Base-by-base conservation (phyloP, 2,329 filamentous ascomycete species). In the Samsoniella hepiali region DNA sequence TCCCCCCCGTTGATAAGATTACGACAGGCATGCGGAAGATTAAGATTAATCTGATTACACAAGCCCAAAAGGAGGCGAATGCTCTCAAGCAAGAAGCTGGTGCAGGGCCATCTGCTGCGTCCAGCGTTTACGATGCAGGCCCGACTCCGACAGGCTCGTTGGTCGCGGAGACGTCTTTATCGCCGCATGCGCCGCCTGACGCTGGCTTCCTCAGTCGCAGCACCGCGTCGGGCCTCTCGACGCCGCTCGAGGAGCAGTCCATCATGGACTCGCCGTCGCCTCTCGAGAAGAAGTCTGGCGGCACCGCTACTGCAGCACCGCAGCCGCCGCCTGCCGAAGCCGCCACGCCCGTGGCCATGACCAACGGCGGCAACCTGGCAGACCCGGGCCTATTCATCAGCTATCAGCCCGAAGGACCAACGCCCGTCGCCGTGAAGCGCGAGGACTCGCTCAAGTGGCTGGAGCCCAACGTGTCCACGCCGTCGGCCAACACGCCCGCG, bases 1-100 rank as follows among this genome's bases (percentile, higher is more conserved):
- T 38, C 6, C 45, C 58, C 5, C 34, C 57, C 3, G 63, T 88
- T 42, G 83, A 87, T 60, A 80, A 75, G 57, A 78, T 89, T 65
- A 83, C 84, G 0, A 78, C 77, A 42, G 82, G 83, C 1, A 83
- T 88, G 81, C 87, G 84, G 71, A 86, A 83, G 71, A 84, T 88
- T 64, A 87, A 83, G 70, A 85, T 88, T 68, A 87, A 83, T 59
- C 72, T 88, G 31, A 77, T 87, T 45, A 86, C 84, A 1, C 80
- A 86, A 65, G 79, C 84, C 45, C 82, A 87, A 68, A 82, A 80
- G 67, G 84, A 86, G 57, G 84, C 82, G 1, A 69, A 67, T 45
- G 65, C 67, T 17, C 34, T 38, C 5, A 49, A 58, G 38, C 38
- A 42, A 4, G 51, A 54, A 15, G 27, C 29, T 1, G 22, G 29